Conservation (phyloP, 345 rosid genomes). For the Citrus mangshanensis region DNA sequence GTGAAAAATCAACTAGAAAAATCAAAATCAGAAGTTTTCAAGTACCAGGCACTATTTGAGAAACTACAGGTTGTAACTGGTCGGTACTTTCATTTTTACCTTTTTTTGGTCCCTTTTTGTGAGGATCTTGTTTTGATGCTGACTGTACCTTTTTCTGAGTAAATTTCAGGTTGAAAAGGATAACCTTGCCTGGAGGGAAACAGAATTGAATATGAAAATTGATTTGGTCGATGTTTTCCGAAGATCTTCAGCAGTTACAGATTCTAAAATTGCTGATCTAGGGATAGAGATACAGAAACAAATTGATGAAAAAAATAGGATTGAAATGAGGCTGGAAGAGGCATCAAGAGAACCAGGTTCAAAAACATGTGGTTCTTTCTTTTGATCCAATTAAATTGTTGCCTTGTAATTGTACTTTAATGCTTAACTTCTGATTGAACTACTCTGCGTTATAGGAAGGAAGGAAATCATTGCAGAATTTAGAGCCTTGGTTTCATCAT, state of each 20-base stretch:
- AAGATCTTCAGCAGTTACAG: slow-evolving; percentile 64
- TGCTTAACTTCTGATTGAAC: slow-evolving; percentile 27
- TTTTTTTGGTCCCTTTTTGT: slow-evolving; percentile 18
- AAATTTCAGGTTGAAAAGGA: slow-evolving; percentile 82
- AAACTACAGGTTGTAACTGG: slow-evolving; percentile 95
- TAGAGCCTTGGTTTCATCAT: slow-evolving; percentile 77
- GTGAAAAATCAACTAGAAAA: slow-evolving; percentile 71
- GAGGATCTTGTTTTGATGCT: slow-evolving; percentile 28
- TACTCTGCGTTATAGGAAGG: slow-evolving; percentile 61
- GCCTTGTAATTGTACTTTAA: slow-evolving; percentile 9
- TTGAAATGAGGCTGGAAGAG: slow-evolving; percentile 64
- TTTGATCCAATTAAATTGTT: slow-evolving; percentile 6
- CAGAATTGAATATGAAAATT: slow-evolving; percentile 65
- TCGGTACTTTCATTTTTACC: slow-evolving; percentile 48
- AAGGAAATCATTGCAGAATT: slow-evolving; percentile 80
- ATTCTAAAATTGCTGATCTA: slow-evolving; percentile 62
- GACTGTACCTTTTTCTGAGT: slow-evolving; percentile 19
- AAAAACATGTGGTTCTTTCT: slow-evolving; percentile 16
- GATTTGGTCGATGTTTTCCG: slow-evolving; percentile 73
- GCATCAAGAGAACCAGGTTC: slow-evolving; percentile 75
- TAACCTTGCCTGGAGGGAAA: slow-evolving; percentile 77
- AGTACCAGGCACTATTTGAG: slow-evolving; percentile 70
- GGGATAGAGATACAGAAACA: slow-evolving; percentile 63
- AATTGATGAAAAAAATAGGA: slow-evolving; percentile 50
- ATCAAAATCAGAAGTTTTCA: slow-evolving; percentile 62